Evolutionary conservation across 306 rosid genomes (phyloP), one percentile per base, ranked within the genome.

Genomic region (Cicer judaicum): DNA sequence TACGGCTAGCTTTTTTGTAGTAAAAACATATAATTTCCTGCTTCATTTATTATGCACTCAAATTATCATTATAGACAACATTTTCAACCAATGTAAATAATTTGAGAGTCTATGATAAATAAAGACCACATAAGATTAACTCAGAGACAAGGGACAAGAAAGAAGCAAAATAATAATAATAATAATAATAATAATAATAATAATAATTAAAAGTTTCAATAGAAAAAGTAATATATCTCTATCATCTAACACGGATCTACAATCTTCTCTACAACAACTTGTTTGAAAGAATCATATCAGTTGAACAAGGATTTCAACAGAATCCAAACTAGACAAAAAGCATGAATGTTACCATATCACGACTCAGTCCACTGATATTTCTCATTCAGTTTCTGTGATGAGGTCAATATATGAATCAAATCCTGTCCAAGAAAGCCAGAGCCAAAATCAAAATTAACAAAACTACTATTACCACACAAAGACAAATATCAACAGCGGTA

Each of bases 391-490:
- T 57, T 70, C 85, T 77, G 75, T 65, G 79, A 74, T 36, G 19
- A 56, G 29, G 52, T 70, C 71, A 40, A 66, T 12, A 29, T 72
- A 66, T 56, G 70, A 77, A 77, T 73, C 72, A 56, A 65, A 81
- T 71, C 50, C 16, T 56, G 59, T 65, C 52, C 60, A 8, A 64
- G 66, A 75, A 54, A 19, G 47, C 64, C 53, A 62, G 40, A 62
- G 24, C 54, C 38, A 53, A 65, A 71, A 43, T 16, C 75, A 72
- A 65, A 56, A 38, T 39, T 49, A 36, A 56, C 42, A 47, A 53
- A 46, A 47, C 68, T 64, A 64, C 81, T 79, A 83, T 76, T 78
- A 84, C 83, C 68, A 82, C 73, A 76, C 53, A 73, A 90, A 81
- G 70, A 84, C 13, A 61, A 83, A 55, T 74, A 76, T 44, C 40